Evolutionary conservation across 345 rosid species (phyloP), one percentile per base, ranked within the genome.

Genomic region (Eucalyptus camaldulensis): DNA sequence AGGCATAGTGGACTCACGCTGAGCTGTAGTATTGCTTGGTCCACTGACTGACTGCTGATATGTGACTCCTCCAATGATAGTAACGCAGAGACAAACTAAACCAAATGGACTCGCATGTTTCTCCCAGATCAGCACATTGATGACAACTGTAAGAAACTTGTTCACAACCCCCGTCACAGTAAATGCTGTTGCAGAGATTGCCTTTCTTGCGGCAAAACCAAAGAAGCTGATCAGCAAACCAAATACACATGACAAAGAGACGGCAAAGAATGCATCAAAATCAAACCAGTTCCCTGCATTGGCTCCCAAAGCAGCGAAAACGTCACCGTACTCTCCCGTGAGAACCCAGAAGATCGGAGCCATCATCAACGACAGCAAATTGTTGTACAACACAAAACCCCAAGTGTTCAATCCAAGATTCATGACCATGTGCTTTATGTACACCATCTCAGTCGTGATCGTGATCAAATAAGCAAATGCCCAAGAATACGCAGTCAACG

Each of bases 121-220:
- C 90, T 97, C 99, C 99, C 99, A 98, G 80, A 98, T 96, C 91
- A 95, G 13, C 86, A 98, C 98, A 93, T 98, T 98, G 91, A 98
- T 97, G 87, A 95, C 95, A 90, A 98, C 99, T 1, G 99, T 98
- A 69, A 98, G 97, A 69, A 98, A 98, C 95, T 98, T 98, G 90
- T 98, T 98, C 58, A 98, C 99, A 87, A 98, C 99, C 49, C 99
- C 99, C 21, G 99, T 98, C 56, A 98, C 99, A 2, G 99, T 98
- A 88, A 97, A 98, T 10, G 99, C 99, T 0, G 99, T 98, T 16
- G 99, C 99, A 10, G 99, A 98, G 45, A 98, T 94, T 0, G 98
- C 99, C 93, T 91, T 94, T 92, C 99, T 95, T 21, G 99, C 95
- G 12, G 98, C 99, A 87, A 98, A 98, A 4, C 99, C 99, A 31